These are phyloP conservation scores for Phytophthora sansomeana DNA, from an alignment of 352 stramenopile species.

Conservation along the genomic window DNA sequence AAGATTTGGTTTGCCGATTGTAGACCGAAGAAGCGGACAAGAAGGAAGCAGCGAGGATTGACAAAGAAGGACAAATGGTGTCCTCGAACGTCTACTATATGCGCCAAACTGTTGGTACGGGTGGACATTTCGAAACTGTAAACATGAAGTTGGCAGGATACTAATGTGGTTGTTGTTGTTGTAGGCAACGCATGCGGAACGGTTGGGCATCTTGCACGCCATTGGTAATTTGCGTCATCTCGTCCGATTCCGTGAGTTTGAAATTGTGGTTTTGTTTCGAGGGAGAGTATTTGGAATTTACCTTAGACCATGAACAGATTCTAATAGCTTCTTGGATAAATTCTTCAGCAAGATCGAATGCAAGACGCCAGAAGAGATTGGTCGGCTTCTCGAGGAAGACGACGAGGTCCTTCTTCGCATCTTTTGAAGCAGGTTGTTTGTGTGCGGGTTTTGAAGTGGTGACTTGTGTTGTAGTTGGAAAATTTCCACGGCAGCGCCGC, in stretches of 20 bases:
- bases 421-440: no score
- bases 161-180: conserved; percentile 5
- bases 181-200: conserved; percentile 96
- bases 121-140: no score
- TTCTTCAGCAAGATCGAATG: conserved; percentile 84
- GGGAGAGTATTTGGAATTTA: no score
- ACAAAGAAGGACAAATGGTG: conserved; percentile 75
- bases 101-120: conserved; percentile 94
- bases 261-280: background rate
- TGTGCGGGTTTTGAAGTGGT: no score
- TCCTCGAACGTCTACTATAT: conserved; percentile 89
- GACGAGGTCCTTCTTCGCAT: no score
- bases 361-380: conserved; percentile 85
- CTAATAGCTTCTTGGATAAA: conserved; percentile 79
- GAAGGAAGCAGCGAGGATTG: conserved; percentile 77
- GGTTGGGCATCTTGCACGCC: conserved; percentile 95
- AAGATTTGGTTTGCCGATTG: conserved; percentile 14
- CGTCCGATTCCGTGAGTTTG: conserved; percentile 66
- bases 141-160: no score
- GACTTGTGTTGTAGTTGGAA: background rate
- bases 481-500: conserved; percentile 87
- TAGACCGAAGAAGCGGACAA: conserved; percentile 83
- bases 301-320: no score
- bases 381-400: conserved; percentile 91
- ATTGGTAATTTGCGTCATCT: conserved; percentile 91